A percentile compares a stretch with the other conserved stretches of the same genome.
phyloP scores from a whole-genome alignment of 768 basidiomycete species.

The Pisolithus albus region DNA sequence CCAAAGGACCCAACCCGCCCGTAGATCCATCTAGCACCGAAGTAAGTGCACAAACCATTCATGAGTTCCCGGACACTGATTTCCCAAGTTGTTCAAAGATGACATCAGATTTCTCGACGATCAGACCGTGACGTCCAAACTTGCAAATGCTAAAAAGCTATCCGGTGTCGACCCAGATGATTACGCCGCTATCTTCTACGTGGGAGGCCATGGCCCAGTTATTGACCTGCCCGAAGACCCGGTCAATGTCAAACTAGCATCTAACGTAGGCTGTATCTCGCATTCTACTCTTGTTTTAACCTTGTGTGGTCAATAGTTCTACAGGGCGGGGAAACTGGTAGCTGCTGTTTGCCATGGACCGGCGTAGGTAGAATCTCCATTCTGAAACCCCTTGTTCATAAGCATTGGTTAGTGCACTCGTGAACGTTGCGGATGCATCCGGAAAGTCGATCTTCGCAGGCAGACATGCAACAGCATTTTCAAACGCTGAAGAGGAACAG shows the following conservation, averaged over 20 bases:
- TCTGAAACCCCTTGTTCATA: neutral
- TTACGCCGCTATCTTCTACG: constrained; percentile 71
- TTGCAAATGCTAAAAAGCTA: constrained; percentile 54
- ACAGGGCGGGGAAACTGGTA: constrained; percentile 56
- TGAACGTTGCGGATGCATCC: constrained; percentile 43
- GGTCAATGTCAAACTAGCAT: constrained; percentile 50
- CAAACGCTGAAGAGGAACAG: constrained; percentile 59
- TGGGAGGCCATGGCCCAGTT: constrained; percentile 75
- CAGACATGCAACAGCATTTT: constrained; percentile 56
- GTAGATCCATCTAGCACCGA: constrained; percentile 52
- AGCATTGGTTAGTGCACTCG: constrained; percentile 41
- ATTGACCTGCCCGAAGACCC: constrained; percentile 60
- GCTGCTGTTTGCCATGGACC: constrained; percentile 79
- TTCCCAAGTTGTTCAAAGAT: constrained; percentile 44
- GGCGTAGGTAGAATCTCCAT: constrained; percentile 31
- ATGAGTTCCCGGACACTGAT: neutral
- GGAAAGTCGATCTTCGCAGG: constrained; percentile 64
- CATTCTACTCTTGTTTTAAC: neutral
- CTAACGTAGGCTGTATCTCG: constrained; percentile 34
- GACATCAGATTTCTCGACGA: constrained; percentile 58
- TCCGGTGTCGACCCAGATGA: constrained; percentile 50
- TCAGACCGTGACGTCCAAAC: constrained; percentile 43
- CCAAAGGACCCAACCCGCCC: constrained; percentile 62
- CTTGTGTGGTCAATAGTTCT: constrained; percentile 42
- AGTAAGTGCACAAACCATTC: constrained; percentile 23